Percentiles rank a stretch among this genome's conserved stretches.
These are phyloP conservation scores for Starmerella vaccinii DNA, from an alignment of 805 yeast genomes.

Conservation along the genomic window DNA sequence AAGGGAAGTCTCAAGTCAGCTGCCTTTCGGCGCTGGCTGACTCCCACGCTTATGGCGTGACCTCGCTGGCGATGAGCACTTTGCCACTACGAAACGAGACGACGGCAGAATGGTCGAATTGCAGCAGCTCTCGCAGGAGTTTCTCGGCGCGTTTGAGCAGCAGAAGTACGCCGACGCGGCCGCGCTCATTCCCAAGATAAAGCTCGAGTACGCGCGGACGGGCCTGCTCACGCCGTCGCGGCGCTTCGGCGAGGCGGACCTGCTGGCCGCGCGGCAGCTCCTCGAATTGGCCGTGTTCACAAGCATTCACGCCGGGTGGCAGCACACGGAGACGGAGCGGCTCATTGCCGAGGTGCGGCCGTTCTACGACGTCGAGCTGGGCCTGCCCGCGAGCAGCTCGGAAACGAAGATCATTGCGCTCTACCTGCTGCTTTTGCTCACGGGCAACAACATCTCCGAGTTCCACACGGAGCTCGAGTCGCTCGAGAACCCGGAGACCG, in stretches of 20 bases:
- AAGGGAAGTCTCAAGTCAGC: too few relatives aligned
- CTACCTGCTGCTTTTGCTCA: conserved; percentile 61
- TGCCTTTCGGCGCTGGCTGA: not conserved
- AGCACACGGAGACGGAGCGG: conserved; percentile 55
- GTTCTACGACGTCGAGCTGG: conserved; percentile 47
- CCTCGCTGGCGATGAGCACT: not conserved
- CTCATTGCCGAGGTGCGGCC: conserved; percentile 64
- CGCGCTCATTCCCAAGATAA: conserved; percentile 56
- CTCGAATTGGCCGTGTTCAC: conserved; percentile 82
- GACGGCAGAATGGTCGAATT: conserved; percentile 45
- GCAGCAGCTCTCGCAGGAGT: conserved; percentile 57
- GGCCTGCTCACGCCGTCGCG: conserved; percentile 62
- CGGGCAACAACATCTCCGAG: conserved; percentile 74
- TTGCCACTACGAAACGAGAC: not conserved
- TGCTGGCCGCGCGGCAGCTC: conserved; percentile 67
- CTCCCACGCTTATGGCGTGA: not conserved
- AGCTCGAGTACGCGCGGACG: conserved; percentile 67
- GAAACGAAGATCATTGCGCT: conserved; percentile 66
- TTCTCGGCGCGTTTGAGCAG: conserved; percentile 53
- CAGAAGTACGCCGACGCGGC: conserved; percentile 55
- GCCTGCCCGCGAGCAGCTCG: conserved; percentile 44
- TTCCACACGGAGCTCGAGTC: conserved; percentile 85
- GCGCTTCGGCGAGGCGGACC: conserved; percentile 39
- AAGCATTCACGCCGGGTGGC: conserved; percentile 51
- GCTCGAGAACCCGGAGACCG: conserved; percentile 54